Conservation (phyloP, 371 early-diverging fungal genomes). For the Dinochytrium kinnereticum region DNA sequence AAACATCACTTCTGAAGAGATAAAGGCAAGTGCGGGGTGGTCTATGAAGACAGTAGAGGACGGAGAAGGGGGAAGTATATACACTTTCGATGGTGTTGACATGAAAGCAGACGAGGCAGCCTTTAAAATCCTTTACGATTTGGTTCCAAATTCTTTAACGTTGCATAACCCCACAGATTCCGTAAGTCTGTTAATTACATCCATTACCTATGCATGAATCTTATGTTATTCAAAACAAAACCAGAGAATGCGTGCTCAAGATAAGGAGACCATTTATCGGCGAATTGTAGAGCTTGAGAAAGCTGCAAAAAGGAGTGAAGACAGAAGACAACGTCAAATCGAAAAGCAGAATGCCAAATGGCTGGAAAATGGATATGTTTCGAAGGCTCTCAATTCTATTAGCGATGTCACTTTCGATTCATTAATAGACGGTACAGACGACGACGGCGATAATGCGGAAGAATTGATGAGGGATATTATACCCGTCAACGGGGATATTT, state of each 20-base stretch:
- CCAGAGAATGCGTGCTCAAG: background rate
- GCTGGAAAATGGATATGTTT: conserved; percentile 26
- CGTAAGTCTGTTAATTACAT: no score
- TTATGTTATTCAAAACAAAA: background rate
- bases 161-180: background rate
- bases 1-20: conserved; percentile 7
- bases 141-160: conserved; percentile 4
- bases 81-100: conserved; percentile 39
- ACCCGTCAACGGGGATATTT: conserved; percentile 25
- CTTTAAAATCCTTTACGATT: conserved; percentile 20
- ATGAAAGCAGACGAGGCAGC: conserved; percentile 38
- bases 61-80: conserved; percentile 17
- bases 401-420: background rate
- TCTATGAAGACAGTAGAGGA: background rate
- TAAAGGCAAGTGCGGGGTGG: background rate
- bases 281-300: background rate
- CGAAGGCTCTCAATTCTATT: conserved; percentile 12
- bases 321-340: background rate
- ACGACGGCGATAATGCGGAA: conserved; percentile 13
- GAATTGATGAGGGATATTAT: no score
- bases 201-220: background rate
- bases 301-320: conserved; percentile 1
- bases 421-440: no score
- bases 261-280: background rate
- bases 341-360: conserved; percentile 20